Conservation (phyloP, 164 flowering plant genomes). For the Macadamia tetraphylla region DNA sequence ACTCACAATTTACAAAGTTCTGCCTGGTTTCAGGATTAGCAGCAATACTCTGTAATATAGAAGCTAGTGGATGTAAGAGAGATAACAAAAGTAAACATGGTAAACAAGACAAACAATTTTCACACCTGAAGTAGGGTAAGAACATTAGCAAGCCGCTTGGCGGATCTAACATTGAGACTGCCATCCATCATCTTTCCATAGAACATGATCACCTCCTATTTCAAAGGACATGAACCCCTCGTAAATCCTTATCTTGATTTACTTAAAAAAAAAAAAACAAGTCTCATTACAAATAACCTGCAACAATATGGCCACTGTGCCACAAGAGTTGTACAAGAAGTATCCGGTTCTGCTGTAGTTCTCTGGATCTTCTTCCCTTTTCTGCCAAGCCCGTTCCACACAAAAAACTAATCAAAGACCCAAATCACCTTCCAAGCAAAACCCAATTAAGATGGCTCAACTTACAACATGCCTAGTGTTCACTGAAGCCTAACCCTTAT, state of each 20-base stretch:
- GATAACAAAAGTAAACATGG: not conserved
- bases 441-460: not conserved
- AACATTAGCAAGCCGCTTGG: constrained; percentile 38
- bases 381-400: constrained; percentile 12
- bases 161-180: constrained; percentile 21
- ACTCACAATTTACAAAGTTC: constrained; percentile 30
- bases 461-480: not conserved
- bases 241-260: not conserved
- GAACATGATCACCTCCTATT: constrained; percentile 35
- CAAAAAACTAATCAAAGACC: not conserved
- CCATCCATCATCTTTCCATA: constrained; percentile 21
- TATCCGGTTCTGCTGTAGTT: constrained; percentile 27
- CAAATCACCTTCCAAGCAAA: not conserved
- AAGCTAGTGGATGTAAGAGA: not conserved
- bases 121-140: constrained; percentile 45
- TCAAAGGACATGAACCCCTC: constrained; percentile 5
- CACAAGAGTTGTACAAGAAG: constrained; percentile 30
- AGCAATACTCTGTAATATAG: constrained; percentile 33
- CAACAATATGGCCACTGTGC: constrained; percentile 36
- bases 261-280: not conserved
- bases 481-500: not conserved
- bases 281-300: constrained; percentile 20
- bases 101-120: not conserved
- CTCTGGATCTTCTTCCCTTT: constrained; percentile 31
- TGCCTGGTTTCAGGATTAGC: constrained; percentile 36